Base-by-base conservation (phyloP, 2,329 filamentous ascomycete species). In the Colletotrichum sp. region DNA sequence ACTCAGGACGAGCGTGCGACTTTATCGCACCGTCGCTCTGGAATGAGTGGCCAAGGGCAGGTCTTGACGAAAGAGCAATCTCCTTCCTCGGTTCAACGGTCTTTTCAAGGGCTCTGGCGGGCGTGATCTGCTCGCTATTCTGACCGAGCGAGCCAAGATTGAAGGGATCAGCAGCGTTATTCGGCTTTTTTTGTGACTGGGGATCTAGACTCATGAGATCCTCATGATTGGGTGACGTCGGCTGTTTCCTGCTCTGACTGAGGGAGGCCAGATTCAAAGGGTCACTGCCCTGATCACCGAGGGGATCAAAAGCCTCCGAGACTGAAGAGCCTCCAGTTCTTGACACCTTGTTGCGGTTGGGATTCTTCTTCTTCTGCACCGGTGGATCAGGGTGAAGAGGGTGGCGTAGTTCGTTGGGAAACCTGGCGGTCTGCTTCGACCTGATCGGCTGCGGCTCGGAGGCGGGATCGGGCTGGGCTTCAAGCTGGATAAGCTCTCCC, bases 401-500 rank as follows among this genome's bases (percentile, higher is more conserved):
- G 28, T 60, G 67, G 22, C 69, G 69, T 65, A 78, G 63, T n/a
- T 79, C 79, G 8, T 70, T 61, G 6, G 67, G 60, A 6, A 76
- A 76, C 19, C 74, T 75, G 6, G 74, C 72, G 12, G 52, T 63
- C 13, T 75, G 59, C 60, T 68, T 77, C 11, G 78, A 77, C n/a
- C 77, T 71, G 9, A 80, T 77, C 5, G 77, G 77, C 52, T 78
- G 74, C 12, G 74, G 70, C 22, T 74, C 72, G 11, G 75, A 39
- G 25, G 64, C 55, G 2, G 68, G 67, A 27, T 68, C 68, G 6
- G 75, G 75, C 8, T 79, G 76, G 6, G 87, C 85, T 64, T 86
- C 88, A 71, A 90, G 78, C 48, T 86, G 84, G 69, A 91, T 86
- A 12, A 90, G 79, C 16, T 74, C 83, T 13, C 84, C 84, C 9